Evolutionary conservation across 805 yeast genomes (phyloP), one percentile per base, ranked within the genome.

Genomic region (Nakazawaea ambrosiae): DNA sequence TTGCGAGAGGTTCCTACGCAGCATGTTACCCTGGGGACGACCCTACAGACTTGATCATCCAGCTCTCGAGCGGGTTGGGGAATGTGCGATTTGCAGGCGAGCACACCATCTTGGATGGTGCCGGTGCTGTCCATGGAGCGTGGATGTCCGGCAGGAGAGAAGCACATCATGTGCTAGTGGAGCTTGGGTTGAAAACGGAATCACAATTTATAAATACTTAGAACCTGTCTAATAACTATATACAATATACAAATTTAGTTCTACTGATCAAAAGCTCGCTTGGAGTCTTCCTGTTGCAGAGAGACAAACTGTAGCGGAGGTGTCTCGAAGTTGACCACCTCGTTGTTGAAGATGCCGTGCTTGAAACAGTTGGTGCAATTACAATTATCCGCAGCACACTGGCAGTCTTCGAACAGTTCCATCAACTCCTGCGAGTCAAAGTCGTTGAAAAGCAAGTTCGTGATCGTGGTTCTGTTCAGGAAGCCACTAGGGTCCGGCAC

Each of bases 51-150:
- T 54, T 76, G 14, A 70, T 81, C 0, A 53, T 75, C 12, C 81
- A 80, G n/a, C 65, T 84, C 40, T 65, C 72, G 15, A 71, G 72
- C 18, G 84, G 87, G 0, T 61, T 70, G 16, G 76, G 68, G 10
- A 63, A 66, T 7, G 59, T 88, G 2, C 64, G 95, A 30, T 88
- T 88, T 64, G 96, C 96, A 0, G 96, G 96, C 6, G 96, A 88
- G 52, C 96, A 88, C 54, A 82, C 96, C 0, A 75, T 78, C 17
- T 60, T 75, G 47, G 95, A 86, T 46, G 96, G 95, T 6, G 82
- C 87, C 12, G 96, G 96, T 0, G 88, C 95, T 48, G 92, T 82
- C 4, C 94, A 88, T 53, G 96, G 95, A 0, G 96, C 96, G 0
- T 86, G 85, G 75, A 63, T 65, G 43, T 81, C 90, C 49, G 96